Evolutionary conservation across 2,329 filamentous ascomycete genomes (phyloP).

Genomic region (Sarocladium oryzae): DNA sequence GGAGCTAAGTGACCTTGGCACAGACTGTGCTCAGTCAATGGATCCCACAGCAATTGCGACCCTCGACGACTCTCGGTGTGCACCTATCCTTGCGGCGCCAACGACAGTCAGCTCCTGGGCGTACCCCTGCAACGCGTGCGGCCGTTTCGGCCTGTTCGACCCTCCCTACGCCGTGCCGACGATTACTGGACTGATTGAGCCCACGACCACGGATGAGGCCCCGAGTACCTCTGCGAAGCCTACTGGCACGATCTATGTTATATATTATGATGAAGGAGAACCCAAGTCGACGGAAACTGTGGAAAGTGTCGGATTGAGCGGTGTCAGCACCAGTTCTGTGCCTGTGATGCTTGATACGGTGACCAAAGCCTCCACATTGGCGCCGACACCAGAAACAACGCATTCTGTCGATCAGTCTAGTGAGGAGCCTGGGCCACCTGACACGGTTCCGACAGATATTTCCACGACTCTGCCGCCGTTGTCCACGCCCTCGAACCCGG

Average conservation of each 20-base stretch:
- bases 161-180: slow-evolving; percentile 2
- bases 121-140: slow-evolving; percentile 4
- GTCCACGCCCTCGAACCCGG: neutral
- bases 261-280: slow-evolving; percentile 1
- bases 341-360: too few species aligned
- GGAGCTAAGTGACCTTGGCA: slow-evolving; percentile 2
- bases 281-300: neutral
- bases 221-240: neutral
- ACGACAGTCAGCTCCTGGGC: slow-evolving; percentile 6
- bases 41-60: slow-evolving; percentile 2
- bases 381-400: neutral
- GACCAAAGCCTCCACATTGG: too few species aligned
- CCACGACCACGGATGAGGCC: neutral
- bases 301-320: neutral
- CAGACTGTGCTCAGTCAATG: slow-evolving; percentile 4
- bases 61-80: slow-evolving; percentile 1
- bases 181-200: slow-evolving; percentile 4
- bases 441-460: neutral
- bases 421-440: neutral
- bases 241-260: neutral
- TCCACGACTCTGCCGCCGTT: neutral
- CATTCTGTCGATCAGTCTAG: too few species aligned
- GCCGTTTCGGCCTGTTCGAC: slow-evolving; percentile 1
- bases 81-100: slow-evolving; percentile 1
- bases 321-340: neutral